Evolutionary conservation across 257 asterid genomes (phyloP).

Genomic region (Linderniella brevidens): DNA sequence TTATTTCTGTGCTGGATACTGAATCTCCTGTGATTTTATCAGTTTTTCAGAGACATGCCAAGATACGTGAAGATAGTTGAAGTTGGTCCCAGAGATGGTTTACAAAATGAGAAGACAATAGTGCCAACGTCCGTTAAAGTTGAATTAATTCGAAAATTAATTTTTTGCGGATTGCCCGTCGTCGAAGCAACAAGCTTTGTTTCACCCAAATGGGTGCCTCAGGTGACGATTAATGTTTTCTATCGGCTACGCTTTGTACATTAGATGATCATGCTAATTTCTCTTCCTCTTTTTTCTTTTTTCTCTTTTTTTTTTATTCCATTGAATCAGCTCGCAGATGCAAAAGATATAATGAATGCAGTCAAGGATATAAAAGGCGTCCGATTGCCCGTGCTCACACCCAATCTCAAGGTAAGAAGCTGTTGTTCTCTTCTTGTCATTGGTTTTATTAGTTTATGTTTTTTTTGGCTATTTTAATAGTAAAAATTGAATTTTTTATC

Average conservation of each 20-base stretch:
- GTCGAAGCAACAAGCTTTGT: slow-evolving; percentile 96
- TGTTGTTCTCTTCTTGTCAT: background rate
- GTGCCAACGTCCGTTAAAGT: slow-evolving; percentile 75
- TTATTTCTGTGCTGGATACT: slow-evolving; percentile 7
- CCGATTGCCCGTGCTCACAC: slow-evolving; percentile 71
- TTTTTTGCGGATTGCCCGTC: slow-evolving; percentile 65
- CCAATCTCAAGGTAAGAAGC: slow-evolving; percentile 75
- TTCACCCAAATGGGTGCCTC: slow-evolving; percentile 97
- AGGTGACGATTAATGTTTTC: slow-evolving; percentile 31
- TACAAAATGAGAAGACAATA: slow-evolving; percentile 67
- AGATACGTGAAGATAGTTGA: slow-evolving; percentile 79
- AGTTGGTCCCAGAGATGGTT: slow-evolving; percentile 95
- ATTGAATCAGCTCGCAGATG: slow-evolving; percentile 63
- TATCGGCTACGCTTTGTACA: background rate
- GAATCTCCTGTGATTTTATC: slow-evolving; percentile 12
- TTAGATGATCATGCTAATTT: background rate
- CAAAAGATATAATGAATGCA: slow-evolving; percentile 74
- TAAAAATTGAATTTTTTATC: slow-evolving; percentile 6
- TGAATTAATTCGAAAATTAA: slow-evolving; percentile 54
- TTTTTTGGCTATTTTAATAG: background rate
- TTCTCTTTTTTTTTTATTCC: slow-evolving; percentile 7
- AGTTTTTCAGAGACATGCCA: slow-evolving; percentile 61
- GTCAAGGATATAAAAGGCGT: slow-evolving; percentile 60
- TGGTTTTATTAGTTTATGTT: background rate
- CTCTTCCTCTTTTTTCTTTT: background rate